Conservation (phyloP, 2,329 filamentous ascomycete genomes). For the Paraphoma chrysanthemicola region DNA sequence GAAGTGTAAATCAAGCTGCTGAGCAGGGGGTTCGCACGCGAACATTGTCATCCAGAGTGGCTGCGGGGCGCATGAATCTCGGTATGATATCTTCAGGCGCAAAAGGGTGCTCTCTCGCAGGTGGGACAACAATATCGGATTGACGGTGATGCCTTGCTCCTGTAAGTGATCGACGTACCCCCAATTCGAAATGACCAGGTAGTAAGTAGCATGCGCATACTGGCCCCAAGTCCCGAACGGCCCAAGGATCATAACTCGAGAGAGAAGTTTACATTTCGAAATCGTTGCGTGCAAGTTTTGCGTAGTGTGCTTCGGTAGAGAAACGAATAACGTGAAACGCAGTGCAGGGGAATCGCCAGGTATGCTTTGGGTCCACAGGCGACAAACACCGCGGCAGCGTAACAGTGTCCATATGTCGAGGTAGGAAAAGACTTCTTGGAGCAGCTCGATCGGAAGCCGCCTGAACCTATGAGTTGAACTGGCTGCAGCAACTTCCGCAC, state of each 20-base stretch:
- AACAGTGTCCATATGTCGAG: not conserved
- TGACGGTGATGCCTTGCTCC: no score
- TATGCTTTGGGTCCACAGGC: not conserved
- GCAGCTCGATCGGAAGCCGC: not conserved
- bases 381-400: not conserved
- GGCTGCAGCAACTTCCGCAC: not conserved
- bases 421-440: not conserved
- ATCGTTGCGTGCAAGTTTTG: not conserved
- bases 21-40: not conserved
- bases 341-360: not conserved
- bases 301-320: not conserved
- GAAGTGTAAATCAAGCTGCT: not conserved
- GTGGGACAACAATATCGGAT: no score
- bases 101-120: no score
- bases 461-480: not conserved
- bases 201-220: no score
- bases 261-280: not conserved
- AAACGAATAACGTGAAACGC: not conserved
- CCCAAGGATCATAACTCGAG: no score
- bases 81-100: no score
- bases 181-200: no score
- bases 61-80: no score
- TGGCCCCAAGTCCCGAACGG: no score
- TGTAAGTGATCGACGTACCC: no score
- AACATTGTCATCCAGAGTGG: no score